phyloP scores from a whole-genome alignment of 2,329 filamentous ascomycete genomes.

The Trematosphaeria pertusa region DNA sequence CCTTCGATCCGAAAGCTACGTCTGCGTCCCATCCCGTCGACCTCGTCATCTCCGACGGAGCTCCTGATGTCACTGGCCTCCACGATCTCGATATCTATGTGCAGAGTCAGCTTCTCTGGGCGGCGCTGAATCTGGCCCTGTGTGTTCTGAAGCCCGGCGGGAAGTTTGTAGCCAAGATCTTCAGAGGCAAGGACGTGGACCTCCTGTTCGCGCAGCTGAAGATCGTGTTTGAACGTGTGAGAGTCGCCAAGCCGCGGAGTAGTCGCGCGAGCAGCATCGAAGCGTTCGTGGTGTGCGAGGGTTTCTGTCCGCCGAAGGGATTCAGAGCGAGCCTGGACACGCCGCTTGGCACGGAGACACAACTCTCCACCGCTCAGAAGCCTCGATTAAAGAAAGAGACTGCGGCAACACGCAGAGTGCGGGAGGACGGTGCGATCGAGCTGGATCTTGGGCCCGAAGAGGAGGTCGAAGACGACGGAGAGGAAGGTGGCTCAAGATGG shows the following conservation, averaged over 20 bases:
- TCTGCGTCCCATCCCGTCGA: slow-evolving; percentile 79
- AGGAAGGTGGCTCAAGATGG: slow-evolving; percentile 68
- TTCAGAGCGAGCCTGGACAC: slow-evolving; percentile 79
- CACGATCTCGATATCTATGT: slow-evolving; percentile 99
- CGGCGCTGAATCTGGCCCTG: slow-evolving; percentile 89
- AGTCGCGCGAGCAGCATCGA: slow-evolving; percentile 97
- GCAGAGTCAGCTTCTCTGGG: slow-evolving; percentile 92
- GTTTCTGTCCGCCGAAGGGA: slow-evolving; percentile 79
- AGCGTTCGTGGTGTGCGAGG: slow-evolving; percentile 93
- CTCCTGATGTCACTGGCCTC: slow-evolving; percentile 93
- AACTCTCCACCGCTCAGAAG: slow-evolving; percentile 52
- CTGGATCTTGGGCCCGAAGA: slow-evolving; percentile 55
- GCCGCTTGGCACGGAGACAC: slow-evolving; percentile 71
- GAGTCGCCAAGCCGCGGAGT: slow-evolving; percentile 91
- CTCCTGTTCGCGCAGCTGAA: slow-evolving; percentile 92
- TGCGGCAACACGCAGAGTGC: slow-evolving; percentile 35
- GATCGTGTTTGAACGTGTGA: slow-evolving; percentile 84
- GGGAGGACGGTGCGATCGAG: slow-evolving; percentile 57
- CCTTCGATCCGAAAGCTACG: slow-evolving; percentile 47
- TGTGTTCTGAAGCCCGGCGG: slow-evolving; percentile 92
- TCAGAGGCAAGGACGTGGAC: slow-evolving; percentile 93
- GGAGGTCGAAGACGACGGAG: slow-evolving; percentile 45
- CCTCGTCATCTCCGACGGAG: slow-evolving; percentile 92
- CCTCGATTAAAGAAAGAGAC: slow-evolving; percentile 17
- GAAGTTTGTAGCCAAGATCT: slow-evolving; percentile 98